A percentile compares a stretch with the other conserved stretches of the same genome.
Conservation (phyloP, 78 protist genomes). For the Capsaspora owczarzaki region DNA sequence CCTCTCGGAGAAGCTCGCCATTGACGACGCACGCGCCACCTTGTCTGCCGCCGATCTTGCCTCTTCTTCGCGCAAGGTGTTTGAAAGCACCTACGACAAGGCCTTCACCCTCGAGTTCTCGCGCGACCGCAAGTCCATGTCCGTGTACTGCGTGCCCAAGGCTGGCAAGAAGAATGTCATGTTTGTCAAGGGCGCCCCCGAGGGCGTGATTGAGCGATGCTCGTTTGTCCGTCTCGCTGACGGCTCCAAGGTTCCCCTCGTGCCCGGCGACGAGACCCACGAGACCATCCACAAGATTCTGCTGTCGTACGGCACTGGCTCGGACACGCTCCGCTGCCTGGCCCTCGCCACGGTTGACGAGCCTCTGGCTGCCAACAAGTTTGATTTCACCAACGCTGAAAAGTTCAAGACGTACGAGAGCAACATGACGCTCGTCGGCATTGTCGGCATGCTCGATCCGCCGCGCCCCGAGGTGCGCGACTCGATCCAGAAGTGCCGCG, state of each 20-base stretch:
- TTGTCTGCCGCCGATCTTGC: not conserved
- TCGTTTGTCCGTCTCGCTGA: slow-evolving; percentile 27
- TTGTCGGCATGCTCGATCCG: slow-evolving; percentile 90
- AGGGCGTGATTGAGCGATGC: slow-evolving; percentile 41
- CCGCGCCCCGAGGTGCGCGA: slow-evolving; percentile 77
- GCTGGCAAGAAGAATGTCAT: not conserved
- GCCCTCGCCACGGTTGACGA: slow-evolving; percentile 6
- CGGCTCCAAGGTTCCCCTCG: not conserved
- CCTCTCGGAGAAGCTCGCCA: not conserved
- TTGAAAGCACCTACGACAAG: not conserved
- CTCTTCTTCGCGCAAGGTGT: not conserved
- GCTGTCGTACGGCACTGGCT: not conserved
- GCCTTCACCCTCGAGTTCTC: slow-evolving; percentile 51
- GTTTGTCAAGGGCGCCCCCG: slow-evolving; percentile 54
- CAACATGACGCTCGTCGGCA: slow-evolving; percentile 60
- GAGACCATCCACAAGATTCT: not conserved
- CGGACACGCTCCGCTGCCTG: slow-evolving; percentile 2
- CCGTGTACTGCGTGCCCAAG: not conserved
- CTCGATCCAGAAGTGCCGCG: slow-evolving; percentile 29
- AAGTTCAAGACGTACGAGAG: not conserved
- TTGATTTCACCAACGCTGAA: slow-evolving; percentile 9
- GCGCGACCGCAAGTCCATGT: slow-evolving; percentile 66
- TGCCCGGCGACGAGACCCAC: not conserved
- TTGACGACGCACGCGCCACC: not conserved
- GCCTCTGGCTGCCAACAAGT: not conserved